These are phyloP conservation scores for Angomonas ambiguus DNA, from an alignment of 208 protist species.

Conservation along the genomic window DNA sequence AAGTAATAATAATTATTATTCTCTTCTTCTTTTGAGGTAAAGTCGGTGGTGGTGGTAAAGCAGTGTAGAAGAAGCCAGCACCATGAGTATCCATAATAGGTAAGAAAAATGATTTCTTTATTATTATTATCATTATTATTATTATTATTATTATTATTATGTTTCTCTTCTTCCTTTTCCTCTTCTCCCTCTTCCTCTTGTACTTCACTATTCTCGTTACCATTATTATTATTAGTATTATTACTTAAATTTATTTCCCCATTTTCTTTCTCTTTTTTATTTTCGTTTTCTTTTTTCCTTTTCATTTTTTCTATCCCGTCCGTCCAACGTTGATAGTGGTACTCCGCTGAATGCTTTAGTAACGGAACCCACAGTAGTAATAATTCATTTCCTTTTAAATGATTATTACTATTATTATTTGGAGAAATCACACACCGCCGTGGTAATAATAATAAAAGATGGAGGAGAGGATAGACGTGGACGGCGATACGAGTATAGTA, in stretches of 20 bases:
- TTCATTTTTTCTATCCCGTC: background rate
- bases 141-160: slow-evolving; percentile 1
- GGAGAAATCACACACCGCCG: background rate
- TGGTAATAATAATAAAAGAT: background rate
- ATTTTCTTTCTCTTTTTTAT: no score
- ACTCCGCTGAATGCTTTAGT: no score
- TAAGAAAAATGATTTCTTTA: background rate
- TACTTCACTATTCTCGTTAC: background rate
- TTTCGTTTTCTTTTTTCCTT: no score
- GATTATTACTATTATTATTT: background rate
- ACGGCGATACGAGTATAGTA: no score
- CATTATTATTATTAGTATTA: background rate
- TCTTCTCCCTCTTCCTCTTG: background rate
- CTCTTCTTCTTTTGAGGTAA: background rate
- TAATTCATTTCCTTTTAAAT: background rate
- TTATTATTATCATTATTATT: slow-evolving; percentile 2
- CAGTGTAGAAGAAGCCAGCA: no score
- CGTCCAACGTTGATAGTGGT: background rate
- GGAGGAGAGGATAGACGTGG: no score
- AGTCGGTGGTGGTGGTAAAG: no score
- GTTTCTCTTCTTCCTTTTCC: background rate
- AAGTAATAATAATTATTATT: background rate
- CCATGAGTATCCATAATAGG: no score
- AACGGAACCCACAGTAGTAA: no score
- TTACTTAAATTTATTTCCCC: no score